Conservation (phyloP, 768 basidiomycete genomes). For the Baorangia bicolor region DNA sequence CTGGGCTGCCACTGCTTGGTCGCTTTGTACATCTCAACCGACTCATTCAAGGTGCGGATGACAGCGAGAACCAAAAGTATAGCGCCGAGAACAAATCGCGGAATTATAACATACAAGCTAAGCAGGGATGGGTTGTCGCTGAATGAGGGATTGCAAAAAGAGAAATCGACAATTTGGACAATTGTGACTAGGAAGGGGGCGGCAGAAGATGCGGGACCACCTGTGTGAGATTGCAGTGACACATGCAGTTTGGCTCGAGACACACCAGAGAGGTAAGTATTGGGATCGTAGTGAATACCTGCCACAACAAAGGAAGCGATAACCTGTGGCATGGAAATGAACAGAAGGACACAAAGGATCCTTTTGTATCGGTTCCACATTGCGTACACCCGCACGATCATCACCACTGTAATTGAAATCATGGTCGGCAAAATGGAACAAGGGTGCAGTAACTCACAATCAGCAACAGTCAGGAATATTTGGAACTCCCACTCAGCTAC, state of each 20-base stretch:
- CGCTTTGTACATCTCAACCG: too few species aligned
- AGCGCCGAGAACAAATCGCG: background rate
- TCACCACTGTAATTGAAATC: slow-evolving; percentile 3
- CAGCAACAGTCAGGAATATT: slow-evolving; percentile 8
- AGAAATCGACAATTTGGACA: background rate
- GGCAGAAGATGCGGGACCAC: background rate
- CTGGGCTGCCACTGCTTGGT: too few species aligned
- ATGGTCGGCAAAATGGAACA: background rate
- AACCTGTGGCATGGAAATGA: background rate
- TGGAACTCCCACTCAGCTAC: slow-evolving; percentile 2
- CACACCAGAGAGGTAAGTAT: slow-evolving; percentile 1
- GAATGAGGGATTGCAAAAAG: background rate
- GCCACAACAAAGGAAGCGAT: background rate
- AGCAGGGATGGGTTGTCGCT: background rate
- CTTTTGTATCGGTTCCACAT: slow-evolving; percentile 11
- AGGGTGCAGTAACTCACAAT: slow-evolving; percentile 2
- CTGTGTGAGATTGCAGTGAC: background rate
- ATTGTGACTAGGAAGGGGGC: background rate
- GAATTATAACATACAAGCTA: background rate
- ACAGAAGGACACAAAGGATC: slow-evolving; percentile 2
- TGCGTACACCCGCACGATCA: slow-evolving; percentile 16
- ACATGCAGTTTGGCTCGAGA: background rate
- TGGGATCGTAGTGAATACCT: slow-evolving; percentile 7
- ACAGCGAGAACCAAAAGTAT: background rate
- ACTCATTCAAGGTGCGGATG: slow-evolving; percentile 1